Evolutionary conservation across 2,329 filamentous ascomycete genomes (phyloP), one percentile per base, ranked within the genome.

Genomic region (Cytospora schulzeri): DNA sequence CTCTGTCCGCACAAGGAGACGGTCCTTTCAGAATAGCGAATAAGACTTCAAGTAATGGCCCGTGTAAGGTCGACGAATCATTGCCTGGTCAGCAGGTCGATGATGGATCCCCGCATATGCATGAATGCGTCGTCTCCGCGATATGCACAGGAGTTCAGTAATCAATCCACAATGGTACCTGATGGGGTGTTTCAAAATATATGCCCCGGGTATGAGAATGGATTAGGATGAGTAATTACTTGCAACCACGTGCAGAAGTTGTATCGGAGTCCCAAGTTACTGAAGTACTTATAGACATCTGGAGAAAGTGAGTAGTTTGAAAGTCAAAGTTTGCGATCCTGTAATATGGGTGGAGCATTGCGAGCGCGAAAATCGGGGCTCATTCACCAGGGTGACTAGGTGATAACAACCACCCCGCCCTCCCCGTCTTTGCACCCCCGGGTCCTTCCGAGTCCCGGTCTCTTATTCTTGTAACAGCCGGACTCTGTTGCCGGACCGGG

Each of bases 311-410:
- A n/a, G 19, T 4, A 22, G 7, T 9, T 9, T 45, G 41, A 19
- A 19, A 45, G 17, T 45, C 41, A 45, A 19, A 45, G 19, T 45
- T n/a, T 45, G 41, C 41, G 41, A 45, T n/a, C 17, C 9, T 45
- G 41, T 45, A 11, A 48, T 48, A 48, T 48, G n/a, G 45, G 45
- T 48, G 45, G 45, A 48, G 45, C n/a, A 48, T 48, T 48, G 45
- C 45, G 45, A 48, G 45, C 45, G 11, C 45, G n/a, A 48, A 48
- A 48, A 48, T 14, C n/a, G 45, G 45, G 45, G n/a, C 41, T 22
- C n/a, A 22, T 2, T 22, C 31, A 22, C 41, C 35, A 38, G 35
- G 35, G 35, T 17, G 11, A 38, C 8, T 12, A 12, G 12, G n/a
- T n/a, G n/a, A n/a, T n/a, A n/a, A n/a, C n/a, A n/a, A n/a, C n/a